These are phyloP conservation scores for Epichloe sp. DNA, from an alignment of 2,329 filamentous ascomycete species.

Conservation along the genomic window DNA sequence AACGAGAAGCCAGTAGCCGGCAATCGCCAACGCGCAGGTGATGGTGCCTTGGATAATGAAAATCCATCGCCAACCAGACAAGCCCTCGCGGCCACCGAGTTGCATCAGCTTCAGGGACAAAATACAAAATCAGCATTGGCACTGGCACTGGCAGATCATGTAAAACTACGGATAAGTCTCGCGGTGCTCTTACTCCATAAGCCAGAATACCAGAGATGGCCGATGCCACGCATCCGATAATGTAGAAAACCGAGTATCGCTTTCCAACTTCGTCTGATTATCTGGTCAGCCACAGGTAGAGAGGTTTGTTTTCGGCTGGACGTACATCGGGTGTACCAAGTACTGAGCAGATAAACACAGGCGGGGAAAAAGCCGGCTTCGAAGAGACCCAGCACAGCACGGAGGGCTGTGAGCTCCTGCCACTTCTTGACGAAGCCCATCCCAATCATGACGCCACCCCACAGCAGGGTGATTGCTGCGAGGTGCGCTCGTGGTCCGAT, in stretches of 20 bases:
- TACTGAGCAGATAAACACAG: slow-evolving; percentile 58
- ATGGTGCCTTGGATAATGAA: slow-evolving; percentile 43
- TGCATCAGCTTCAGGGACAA: slow-evolving; percentile 40
- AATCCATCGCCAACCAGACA: slow-evolving; percentile 56
- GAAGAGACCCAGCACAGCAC: slow-evolving; percentile 48
- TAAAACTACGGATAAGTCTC: neutral
- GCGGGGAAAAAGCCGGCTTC: slow-evolving; percentile 63
- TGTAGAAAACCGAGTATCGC: slow-evolving; percentile 55
- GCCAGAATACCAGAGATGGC: slow-evolving; percentile 58
- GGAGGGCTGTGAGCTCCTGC: slow-evolving; percentile 36
- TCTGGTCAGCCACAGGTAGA: neutral
- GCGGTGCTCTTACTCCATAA: slow-evolving; percentile 37
- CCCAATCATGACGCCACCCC: slow-evolving; percentile 50
- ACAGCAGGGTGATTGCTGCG: slow-evolving; percentile 38
- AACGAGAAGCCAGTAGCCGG: slow-evolving; percentile 44
- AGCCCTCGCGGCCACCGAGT: slow-evolving; percentile 39
- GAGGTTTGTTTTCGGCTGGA: too few species aligned
- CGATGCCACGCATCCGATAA: slow-evolving; percentile 52
- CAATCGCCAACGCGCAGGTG: slow-evolving; percentile 37
- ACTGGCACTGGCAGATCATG: neutral
- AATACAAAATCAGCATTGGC: neutral
- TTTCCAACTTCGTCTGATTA: slow-evolving; percentile 51
- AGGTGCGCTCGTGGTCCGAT: slow-evolving; percentile 49
- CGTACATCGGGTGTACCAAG: slow-evolving; percentile 57
- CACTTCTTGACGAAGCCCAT: slow-evolving; percentile 49